Evolutionary conservation across 345 rosid genomes (phyloP), one percentile per base, ranked within the genome.

Genomic region (Mallotus nudiflorus): DNA sequence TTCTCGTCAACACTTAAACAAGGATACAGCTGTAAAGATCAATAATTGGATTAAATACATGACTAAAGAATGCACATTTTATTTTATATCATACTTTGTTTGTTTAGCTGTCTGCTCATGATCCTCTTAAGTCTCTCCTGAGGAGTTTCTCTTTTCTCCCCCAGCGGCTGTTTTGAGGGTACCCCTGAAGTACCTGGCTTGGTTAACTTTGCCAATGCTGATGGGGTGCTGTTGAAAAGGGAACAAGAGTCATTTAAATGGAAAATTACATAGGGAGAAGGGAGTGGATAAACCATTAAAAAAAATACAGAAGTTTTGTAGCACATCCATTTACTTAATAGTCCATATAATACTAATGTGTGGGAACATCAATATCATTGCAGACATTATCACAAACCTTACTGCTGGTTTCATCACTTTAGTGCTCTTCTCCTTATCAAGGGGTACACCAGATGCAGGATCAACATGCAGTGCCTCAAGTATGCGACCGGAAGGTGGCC

Each of bases 61-160:
- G 35, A 48, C 40, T 24, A 48, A 6, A 29, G 44, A 63, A 14
- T n/a, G 60, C 29, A 65, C 49, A 51, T 48, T 59, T 46, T 8
- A n/a, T n/a, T n/a, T n/a, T n/a, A n/a, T n/a, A n/a, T 42, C 86
- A 49, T 92, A 92, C 99, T 91, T 84, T 96, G 98, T 72, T 89
- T 89, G 62, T 89, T 92, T 73, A 96, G 80, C 85, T 92, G 99
- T 64, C 45, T 86, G 83, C 88, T 91, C 99, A 92, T 96, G 62
- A 96, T 96, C 89, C 98, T 86, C 81, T 95, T 95, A 27, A 96
- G 83, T 60, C 98, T 88, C 78, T 96, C 99, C 79, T 96, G 99
- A 12, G 98, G 99, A 75, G 98, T 96, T 83, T 96, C 99, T 65
- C 87, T 92, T 84, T 92, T 92, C 81, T 82, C 97, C 33, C 71